phyloP scores from a whole-genome alignment of 2,329 filamentous ascomycete genomes.

The Pestalotiopsis sp. region DNA sequence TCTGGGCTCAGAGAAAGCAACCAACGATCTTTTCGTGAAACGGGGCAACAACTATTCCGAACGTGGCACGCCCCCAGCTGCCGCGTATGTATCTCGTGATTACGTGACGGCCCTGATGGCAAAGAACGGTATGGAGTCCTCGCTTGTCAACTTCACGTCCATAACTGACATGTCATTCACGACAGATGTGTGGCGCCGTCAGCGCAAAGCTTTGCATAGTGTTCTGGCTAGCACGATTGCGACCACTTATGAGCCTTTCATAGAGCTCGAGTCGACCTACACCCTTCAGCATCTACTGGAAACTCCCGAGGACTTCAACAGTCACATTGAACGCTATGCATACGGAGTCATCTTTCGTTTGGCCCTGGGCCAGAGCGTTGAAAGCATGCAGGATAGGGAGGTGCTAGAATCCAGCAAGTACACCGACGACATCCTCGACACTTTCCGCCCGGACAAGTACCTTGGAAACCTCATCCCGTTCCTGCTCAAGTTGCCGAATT shows the following conservation, averaged over 20 bases:
- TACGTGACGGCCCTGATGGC: not conserved
- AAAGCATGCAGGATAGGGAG: not conserved
- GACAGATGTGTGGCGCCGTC: slow-evolving; percentile 5
- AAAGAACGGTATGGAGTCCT: not conserved
- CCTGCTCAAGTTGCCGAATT: slow-evolving; percentile 1
- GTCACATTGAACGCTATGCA: not conserved
- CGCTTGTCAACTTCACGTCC: not conserved
- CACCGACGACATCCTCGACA: slow-evolving; percentile 4
- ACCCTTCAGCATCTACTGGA: not conserved
- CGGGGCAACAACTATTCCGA: slow-evolving; percentile 8
- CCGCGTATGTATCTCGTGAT: not conserved
- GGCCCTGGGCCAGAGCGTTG: not conserved
- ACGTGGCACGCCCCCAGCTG: slow-evolving; percentile 5
- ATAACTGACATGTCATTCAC: not conserved
- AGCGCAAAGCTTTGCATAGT: slow-evolving; percentile 5
- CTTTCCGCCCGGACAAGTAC: slow-evolving; percentile 6
- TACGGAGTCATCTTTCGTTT: slow-evolving; percentile 7
- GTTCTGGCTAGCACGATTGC: not conserved
- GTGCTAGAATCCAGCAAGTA: not conserved
- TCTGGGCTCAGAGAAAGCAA: not conserved
- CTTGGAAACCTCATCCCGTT: not conserved
- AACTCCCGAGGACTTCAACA: slow-evolving; percentile 2
- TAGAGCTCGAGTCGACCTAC: slow-evolving; percentile 5
- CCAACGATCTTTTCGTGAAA: slow-evolving; percentile 13
- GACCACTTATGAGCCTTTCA: slow-evolving; percentile 7